Base-by-base conservation (phyloP, 225 moss, liverwort and hornwort genomes). In the Polytrichum formosum region DNA sequence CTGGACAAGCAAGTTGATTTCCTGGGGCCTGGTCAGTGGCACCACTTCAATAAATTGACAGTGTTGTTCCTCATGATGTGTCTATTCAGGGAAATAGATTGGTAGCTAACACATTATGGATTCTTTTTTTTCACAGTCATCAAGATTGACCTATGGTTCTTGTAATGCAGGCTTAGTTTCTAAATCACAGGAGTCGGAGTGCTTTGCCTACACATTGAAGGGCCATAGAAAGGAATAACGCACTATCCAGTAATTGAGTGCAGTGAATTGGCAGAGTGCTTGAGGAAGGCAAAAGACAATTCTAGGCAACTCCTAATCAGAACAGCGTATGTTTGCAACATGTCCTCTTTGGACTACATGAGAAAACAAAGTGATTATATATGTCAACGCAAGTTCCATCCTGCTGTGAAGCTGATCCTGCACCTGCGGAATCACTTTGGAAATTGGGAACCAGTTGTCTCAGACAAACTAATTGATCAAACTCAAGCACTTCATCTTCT, bases 141-240 rank as follows among this genome's bases (percentile, higher is more conserved):
- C 35, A 9, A 35, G 35, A 35, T 35, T 35, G 35, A 35, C 35
- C 35, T 8, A 35, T 35, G 35, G 35, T 35, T 35, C 35, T 35
- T 8, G 35, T 8, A 35, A 8, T 35, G 61, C 87, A 96, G 93
- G 93, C 93, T 66, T 91, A 91, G 92, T 96, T 96, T 80, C 61
- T 96, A 69, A 93, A 90, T 75, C 93, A 96, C 70, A 90, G 88
- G 70, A 92, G 92, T 96, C 6, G 92, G 96, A 26, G 87, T 96
- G 1, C 75, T 93, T 37, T 93, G 91, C 76, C 81, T 90, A 64
- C 81, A 87, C n/a, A 67, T 72, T 63, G 74, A 78, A 64, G 81
- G 70, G 54, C 29, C 20, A 27, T 19, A 53, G 1, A 75, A 53
- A 28, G 17, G 64, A 26, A 21, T 2, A 29, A 66, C 81, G 3